Evolutionary conservation across 768 basidiomycete species (phyloP).

Genomic region (Lactarius indigo): DNA sequence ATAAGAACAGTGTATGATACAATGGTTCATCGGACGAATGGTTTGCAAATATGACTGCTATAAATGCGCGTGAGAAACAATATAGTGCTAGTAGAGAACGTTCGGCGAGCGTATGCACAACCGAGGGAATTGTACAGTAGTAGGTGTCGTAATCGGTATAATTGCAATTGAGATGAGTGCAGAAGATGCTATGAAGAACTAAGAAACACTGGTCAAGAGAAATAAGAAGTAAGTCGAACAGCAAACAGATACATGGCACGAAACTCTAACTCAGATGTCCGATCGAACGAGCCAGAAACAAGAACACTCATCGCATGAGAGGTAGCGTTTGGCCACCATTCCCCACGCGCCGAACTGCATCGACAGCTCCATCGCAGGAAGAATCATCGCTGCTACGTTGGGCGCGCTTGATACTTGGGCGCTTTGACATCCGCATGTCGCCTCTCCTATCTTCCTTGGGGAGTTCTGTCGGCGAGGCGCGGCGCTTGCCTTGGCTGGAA

Average conservation of each 20-base stretch:
- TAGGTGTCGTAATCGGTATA: slow-evolving; percentile 20
- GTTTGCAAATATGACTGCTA: slow-evolving; percentile 13
- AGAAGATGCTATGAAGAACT: slow-evolving; percentile 12
- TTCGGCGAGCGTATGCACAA: slow-evolving; percentile 19
- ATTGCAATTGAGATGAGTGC: slow-evolving; percentile 13
- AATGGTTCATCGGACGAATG: background rate
- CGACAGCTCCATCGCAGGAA: background rate
- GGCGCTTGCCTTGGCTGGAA: slow-evolving; percentile 54
- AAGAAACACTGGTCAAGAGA: slow-evolving; percentile 3
- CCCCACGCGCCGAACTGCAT: background rate
- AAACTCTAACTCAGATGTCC: background rate
- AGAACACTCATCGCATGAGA: slow-evolving; percentile 2
- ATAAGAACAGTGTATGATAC: slow-evolving; percentile 5
- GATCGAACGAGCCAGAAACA: background rate
- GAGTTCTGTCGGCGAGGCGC: slow-evolving; percentile 69
- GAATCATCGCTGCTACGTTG: slow-evolving; percentile 28
- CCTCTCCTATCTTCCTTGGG: slow-evolving; percentile 58
- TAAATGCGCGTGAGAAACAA: slow-evolving; percentile 16
- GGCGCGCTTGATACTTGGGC: slow-evolving; percentile 62
- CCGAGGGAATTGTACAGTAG: slow-evolving; percentile 14
- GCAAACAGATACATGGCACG: background rate
- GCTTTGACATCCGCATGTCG: slow-evolving; percentile 53
- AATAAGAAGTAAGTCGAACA: background rate
- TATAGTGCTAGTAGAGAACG: slow-evolving; percentile 16
- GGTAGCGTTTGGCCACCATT: slow-evolving; percentile 1